Evolutionary conservation across 257 asterid genomes (phyloP).

Genomic region (Nicotiana undulata): DNA sequence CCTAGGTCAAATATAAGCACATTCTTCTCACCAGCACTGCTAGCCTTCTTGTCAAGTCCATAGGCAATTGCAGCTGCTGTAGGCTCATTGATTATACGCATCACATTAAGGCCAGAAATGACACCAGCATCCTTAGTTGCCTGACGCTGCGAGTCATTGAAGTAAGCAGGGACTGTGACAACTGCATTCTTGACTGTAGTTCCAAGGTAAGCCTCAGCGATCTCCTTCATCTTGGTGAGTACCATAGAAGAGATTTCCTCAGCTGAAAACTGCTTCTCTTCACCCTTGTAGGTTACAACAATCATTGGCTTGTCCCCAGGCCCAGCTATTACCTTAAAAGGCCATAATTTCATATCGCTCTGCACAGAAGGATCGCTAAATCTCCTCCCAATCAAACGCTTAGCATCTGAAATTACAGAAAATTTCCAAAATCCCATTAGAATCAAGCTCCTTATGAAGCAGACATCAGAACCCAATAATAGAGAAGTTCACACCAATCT

Average conservation of each 20-base stretch:
- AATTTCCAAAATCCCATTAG: not conserved
- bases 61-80: constrained; percentile 19
- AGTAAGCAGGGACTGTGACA: constrained; percentile 26
- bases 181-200: constrained; percentile 20
- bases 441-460: not conserved
- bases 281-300: constrained; percentile 22
- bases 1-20: constrained; percentile 24
- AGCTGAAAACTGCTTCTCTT: constrained; percentile 22
- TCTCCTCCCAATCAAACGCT: constrained; percentile 6
- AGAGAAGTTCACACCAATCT: not conserved
- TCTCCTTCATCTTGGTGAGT: constrained; percentile 21
- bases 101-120: constrained; percentile 22
- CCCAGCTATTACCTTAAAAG: constrained; percentile 5
- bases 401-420: not conserved
- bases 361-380: not conserved
- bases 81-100: constrained; percentile 21
- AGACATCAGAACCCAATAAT: not conserved
- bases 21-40: constrained; percentile 7
- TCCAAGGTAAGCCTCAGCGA: constrained; percentile 23
- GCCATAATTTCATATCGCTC: not conserved
- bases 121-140: constrained; percentile 25
- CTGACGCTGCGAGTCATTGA: constrained; percentile 20
- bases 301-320: constrained; percentile 22
- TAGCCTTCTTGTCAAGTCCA: constrained; percentile 18
- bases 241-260: constrained; percentile 29